Evolutionary conservation across 2,329 filamentous ascomycete genomes (phyloP).

Genomic region (Pestalotiopsis sp.): DNA sequence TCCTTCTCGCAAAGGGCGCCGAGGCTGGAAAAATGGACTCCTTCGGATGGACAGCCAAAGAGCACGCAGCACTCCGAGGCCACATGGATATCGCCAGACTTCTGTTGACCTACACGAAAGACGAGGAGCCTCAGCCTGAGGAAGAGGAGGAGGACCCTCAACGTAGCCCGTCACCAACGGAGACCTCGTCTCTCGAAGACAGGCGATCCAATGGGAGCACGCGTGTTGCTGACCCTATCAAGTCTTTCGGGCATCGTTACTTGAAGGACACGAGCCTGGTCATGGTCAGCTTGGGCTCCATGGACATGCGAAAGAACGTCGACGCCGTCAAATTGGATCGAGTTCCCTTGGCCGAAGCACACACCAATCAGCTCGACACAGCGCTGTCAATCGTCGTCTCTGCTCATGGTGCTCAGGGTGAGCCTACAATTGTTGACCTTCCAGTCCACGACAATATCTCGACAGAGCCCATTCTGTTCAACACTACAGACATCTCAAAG

Average conservation of each 20-base stretch:
- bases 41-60: slow-evolving; percentile 91
- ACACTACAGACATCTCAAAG: slow-evolving; percentile 72
- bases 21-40: slow-evolving; percentile 75
- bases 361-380: slow-evolving; percentile 91
- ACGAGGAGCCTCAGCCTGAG: slow-evolving; percentile 24
- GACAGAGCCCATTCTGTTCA: slow-evolving; percentile 92
- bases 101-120: slow-evolving; percentile 57
- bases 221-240: slow-evolving; percentile 74
- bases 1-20: slow-evolving; percentile 78
- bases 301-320: slow-evolving; percentile 84
- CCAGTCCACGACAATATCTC: slow-evolving; percentile 92
- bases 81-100: slow-evolving; percentile 79
- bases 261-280: slow-evolving; percentile 87
- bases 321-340: slow-evolving; percentile 84
- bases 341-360: slow-evolving; percentile 84
- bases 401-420: slow-evolving; percentile 80
- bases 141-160: slow-evolving; percentile 30
- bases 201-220: slow-evolving; percentile 54
- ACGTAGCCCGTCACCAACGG: slow-evolving; percentile 45
- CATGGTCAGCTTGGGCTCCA: slow-evolving; percentile 88
- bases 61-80: slow-evolving; percentile 88
- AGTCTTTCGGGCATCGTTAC: slow-evolving; percentile 95
- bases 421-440: slow-evolving; percentile 86
- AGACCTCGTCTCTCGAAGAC: slow-evolving; percentile 63
- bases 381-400: slow-evolving; percentile 90